Conservation (phyloP, 2,329 filamentous ascomycete species). For the Talaromyces verruculosus region DNA sequence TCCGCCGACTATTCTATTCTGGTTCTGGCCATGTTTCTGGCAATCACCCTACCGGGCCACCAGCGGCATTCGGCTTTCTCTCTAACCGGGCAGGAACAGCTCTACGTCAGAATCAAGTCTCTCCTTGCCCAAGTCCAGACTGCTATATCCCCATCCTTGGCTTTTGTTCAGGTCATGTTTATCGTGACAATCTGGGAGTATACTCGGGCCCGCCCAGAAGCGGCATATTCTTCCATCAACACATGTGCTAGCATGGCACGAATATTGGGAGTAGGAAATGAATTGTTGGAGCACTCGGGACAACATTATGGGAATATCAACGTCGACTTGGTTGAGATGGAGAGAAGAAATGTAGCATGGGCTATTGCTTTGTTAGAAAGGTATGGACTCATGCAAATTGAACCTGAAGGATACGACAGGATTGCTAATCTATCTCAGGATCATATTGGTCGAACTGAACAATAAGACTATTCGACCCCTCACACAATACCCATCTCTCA, state of each 20-base stretch:
- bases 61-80: constrained; percentile 9
- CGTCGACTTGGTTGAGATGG: not conserved
- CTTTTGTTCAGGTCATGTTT: constrained; percentile 15
- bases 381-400: not conserved
- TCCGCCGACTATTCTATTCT: constrained; percentile 12
- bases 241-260: constrained; percentile 10
- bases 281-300: not conserved
- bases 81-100: not conserved
- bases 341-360: constrained; percentile 11
- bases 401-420: not conserved
- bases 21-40: constrained; percentile 13
- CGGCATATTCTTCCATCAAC: constrained; percentile 16
- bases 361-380: constrained; percentile 17
- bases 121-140: constrained; percentile 18
- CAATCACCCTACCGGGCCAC: constrained; percentile 8
- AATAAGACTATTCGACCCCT: not conserved
- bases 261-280: constrained; percentile 9
- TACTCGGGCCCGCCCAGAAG: constrained; percentile 13
- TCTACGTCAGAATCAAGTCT: constrained; percentile 18
- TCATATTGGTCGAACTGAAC: constrained; percentile 17
- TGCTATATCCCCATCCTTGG: constrained; percentile 7
- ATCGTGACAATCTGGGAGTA: constrained; percentile 18
- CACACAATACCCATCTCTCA: not conserved
- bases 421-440: not conserved
- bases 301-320: not conserved